Evolutionary conservation across 1,284 basidiomycete genomes (phyloP).

Genomic region (Mycena sp.): DNA sequence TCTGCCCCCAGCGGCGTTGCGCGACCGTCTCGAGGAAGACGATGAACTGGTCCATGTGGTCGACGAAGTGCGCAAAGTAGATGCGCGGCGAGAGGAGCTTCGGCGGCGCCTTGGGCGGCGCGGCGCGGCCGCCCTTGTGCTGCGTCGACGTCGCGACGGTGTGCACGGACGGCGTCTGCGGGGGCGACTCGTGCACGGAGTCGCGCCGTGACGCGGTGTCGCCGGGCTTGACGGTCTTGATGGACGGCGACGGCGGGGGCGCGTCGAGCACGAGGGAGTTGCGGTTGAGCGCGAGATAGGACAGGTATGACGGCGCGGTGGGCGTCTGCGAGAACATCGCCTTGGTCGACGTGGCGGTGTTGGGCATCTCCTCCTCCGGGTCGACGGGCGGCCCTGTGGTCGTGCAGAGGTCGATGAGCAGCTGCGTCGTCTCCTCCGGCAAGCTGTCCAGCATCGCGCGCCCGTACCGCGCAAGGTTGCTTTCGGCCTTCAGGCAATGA

Average conservation of each 20-base stretch:
- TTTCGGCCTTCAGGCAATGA: slow-evolving; percentile 69
- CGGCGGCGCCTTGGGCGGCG: slow-evolving; percentile 38
- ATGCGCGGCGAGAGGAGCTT: slow-evolving; percentile 83
- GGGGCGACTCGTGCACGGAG: slow-evolving; percentile 45
- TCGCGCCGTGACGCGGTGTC: slow-evolving; percentile 50
- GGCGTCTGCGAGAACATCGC: slow-evolving; percentile 24
- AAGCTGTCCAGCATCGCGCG: slow-evolving; percentile 84
- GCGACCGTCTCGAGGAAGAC: slow-evolving; percentile 93
- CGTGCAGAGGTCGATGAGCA: slow-evolving; percentile 93
- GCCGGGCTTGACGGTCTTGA: slow-evolving; percentile 55
- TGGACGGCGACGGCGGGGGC: slow-evolving; percentile 55
- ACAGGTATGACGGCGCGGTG: slow-evolving; percentile 65
- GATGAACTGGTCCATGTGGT: slow-evolving; percentile 86
- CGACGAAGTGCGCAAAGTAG: slow-evolving; percentile 96
- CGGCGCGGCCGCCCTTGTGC: slow-evolving; percentile 26
- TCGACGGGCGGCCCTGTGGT: slow-evolving; percentile 61
- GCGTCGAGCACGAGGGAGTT: slow-evolving; percentile 53
- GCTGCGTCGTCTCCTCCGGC: slow-evolving; percentile 88
- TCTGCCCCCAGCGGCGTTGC: slow-evolving; percentile 82
- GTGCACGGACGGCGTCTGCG: slow-evolving; percentile 40
- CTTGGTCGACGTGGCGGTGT: slow-evolving; percentile 50
- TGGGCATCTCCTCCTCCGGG: slow-evolving; percentile 46
- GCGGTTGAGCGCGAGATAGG: slow-evolving; percentile 80
- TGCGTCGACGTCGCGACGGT: slow-evolving; percentile 32
- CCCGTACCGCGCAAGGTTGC: slow-evolving; percentile 86